Percentiles rank a stretch among this genome's conserved stretches.
These are phyloP conservation scores for Penicillium decumbens DNA, from an alignment of 2,329 filamentous ascomycete genomes.

Conservation along the genomic window DNA sequence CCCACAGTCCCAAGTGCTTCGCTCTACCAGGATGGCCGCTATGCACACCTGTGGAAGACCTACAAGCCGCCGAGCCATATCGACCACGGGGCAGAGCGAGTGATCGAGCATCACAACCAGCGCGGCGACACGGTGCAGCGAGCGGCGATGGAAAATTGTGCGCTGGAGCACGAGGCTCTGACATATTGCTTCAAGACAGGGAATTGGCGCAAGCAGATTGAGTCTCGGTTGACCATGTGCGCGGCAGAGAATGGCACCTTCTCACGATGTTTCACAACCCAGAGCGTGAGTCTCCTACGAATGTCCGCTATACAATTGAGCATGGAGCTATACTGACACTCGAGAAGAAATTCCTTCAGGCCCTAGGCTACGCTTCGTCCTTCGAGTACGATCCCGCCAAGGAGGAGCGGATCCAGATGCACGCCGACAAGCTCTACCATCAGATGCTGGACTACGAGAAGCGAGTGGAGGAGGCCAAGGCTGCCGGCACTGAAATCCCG, in stretches of 20 bases:
- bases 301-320: background rate
- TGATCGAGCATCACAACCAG: slow-evolving; percentile 79
- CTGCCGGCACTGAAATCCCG: slow-evolving; percentile 41
- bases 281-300: slow-evolving; percentile 57
- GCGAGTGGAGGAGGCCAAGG: slow-evolving; percentile 58
- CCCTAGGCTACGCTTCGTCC: slow-evolving; percentile 75
- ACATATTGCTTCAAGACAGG: slow-evolving; percentile 76
- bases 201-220: slow-evolving; percentile 55
- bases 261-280: slow-evolving; percentile 83
- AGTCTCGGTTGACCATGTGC: slow-evolving; percentile 67
- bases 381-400: slow-evolving; percentile 60
- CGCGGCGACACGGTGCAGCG: slow-evolving; percentile 71
- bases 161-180: slow-evolving; percentile 77
- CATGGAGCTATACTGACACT: slow-evolving; percentile 1
- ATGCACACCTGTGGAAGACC: slow-evolving; percentile 86
- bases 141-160: slow-evolving; percentile 89
- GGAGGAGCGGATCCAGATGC: slow-evolving; percentile 90
- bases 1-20: slow-evolving; percentile 48
- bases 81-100: slow-evolving; percentile 74
- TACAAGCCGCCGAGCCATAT: slow-evolving; percentile 67
- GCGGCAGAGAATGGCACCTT: slow-evolving; percentile 69
- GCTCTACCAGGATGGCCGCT: slow-evolving; percentile 64
- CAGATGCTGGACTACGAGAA: slow-evolving; percentile 79
- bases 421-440: slow-evolving; percentile 85
- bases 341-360: slow-evolving; percentile 74